These are phyloP conservation scores for Gyrodon lividus DNA, from an alignment of 768 basidiomycete genomes.

Conservation along the genomic window DNA sequence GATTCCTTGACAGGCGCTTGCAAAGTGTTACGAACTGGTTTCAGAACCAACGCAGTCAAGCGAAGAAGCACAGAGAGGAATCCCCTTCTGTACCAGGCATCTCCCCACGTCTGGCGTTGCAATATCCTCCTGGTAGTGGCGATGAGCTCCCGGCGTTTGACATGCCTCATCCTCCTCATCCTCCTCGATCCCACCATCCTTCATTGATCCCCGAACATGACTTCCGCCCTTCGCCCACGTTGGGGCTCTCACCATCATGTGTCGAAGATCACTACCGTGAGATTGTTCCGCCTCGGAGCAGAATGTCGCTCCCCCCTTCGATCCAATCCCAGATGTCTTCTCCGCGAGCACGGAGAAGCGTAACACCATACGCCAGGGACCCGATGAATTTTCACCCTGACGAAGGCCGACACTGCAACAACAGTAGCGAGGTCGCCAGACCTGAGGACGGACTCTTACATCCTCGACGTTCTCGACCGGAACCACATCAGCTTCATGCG, in stretches of 20 bases:
- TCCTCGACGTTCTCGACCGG: constrained; percentile 73
- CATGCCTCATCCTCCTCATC: constrained; percentile 13
- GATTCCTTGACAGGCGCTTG: constrained; percentile 56
- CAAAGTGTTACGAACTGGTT: constrained; percentile 86
- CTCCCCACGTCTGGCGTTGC: constrained; percentile 7
- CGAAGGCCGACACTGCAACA: constrained; percentile 25
- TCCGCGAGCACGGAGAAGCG: constrained; percentile 29
- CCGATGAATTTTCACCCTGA: constrained; percentile 25
- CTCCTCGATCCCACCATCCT: constrained; percentile 32
- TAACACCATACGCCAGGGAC: constrained; percentile 28
- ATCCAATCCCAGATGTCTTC: constrained; percentile 27
- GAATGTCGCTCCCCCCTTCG: constrained; percentile 33
- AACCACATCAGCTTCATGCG: constrained; percentile 74
- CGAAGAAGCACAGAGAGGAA: constrained; percentile 69
- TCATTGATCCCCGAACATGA: constrained; percentile 28
- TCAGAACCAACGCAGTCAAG: constrained; percentile 79
- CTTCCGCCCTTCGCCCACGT: constrained; percentile 8
- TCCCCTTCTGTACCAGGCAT: constrained; percentile 24
- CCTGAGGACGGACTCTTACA: constrained; percentile 42
- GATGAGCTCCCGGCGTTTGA: constrained; percentile 11
- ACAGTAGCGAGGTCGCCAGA: constrained; percentile 18
- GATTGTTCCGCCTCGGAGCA: constrained; percentile 22
- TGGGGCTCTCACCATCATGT: constrained; percentile 13
- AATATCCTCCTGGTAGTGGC: constrained; percentile 14
- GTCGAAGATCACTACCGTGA: constrained; percentile 18